Evolutionary conservation across 2,329 filamentous ascomycete species (phyloP), one percentile per base, ranked within the genome.

Genomic region (Aspergillus fischeri): DNA sequence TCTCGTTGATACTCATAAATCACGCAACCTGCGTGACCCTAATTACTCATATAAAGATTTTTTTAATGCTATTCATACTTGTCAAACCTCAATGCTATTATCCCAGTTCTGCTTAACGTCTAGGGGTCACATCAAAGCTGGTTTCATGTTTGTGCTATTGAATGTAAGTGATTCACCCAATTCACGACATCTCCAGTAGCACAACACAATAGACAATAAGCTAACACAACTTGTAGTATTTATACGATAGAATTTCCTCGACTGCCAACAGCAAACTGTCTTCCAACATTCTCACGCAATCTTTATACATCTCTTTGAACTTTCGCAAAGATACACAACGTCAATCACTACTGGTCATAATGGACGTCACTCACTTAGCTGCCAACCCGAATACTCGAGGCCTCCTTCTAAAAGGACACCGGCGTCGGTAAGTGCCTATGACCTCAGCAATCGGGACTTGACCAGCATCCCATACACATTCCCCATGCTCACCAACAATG

Each of bases 401-500:
- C 44, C 24, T 47, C 2, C 8, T 47, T 3, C 44, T 47, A 3
- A 47, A 47, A 27, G 21, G 44, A 24, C 21, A 47, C 21, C 44
- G 44, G 5, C 44, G 44, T 3, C 44, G 44, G 44, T 47, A 27
- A 14, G 44, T 45, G 3, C 20, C 42, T 24, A 20, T 45, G n/a
- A 24, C 20, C 29, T 52, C 44, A 49, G 21, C 41, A 51, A 24
- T 42, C n/a, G 14, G 52, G 71, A 69, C 68, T 3, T 63, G 63
- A 1, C 70, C 70, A 0, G 64, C 0, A 70, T 75, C 44, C 70
- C 70, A 70, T 69, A 66, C 5, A 10, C 5, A 14, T 25, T 52
- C 38, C 49, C 32, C 5, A 27, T 21, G 8, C 28, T 21, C 4
- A 51, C 6, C 25, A 8, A 8, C 8, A 4, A 21, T 17, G 47